phyloP scores from a whole-genome alignment of 2,329 filamentous ascomycete genomes.

The Alternaria tenuissima region DNA sequence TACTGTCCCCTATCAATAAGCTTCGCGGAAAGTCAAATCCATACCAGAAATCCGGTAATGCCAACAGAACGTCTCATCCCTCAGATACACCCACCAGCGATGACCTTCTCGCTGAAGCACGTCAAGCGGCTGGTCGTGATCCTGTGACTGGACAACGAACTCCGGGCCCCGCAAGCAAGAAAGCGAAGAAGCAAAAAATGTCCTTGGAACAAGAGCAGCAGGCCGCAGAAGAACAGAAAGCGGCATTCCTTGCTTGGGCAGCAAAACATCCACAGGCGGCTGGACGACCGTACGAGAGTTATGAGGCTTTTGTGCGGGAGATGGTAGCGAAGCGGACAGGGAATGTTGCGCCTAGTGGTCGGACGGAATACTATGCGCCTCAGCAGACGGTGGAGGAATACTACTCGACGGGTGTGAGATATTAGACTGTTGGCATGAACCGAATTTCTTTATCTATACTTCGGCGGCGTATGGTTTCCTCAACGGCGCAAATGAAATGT shows the following conservation, averaged over 20 bases:
- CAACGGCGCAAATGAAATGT: background rate
- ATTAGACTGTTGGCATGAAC: constrained; percentile 1
- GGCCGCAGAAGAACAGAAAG: constrained; percentile 8
- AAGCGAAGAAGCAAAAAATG: background rate
- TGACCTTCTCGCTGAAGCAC: constrained; percentile 34
- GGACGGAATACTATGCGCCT: constrained; percentile 35
- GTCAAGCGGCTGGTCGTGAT: constrained; percentile 26
- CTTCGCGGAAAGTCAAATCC: constrained; percentile 14
- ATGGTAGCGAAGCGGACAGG: constrained; percentile 24
- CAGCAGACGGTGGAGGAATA: constrained; percentile 29
- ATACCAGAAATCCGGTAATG: constrained; percentile 6
- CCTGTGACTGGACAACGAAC: constrained; percentile 25
- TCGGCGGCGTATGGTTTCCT: background rate
- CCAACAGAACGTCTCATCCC: background rate
- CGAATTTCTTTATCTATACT: background rate
- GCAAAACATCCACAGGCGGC: constrained; percentile 13
- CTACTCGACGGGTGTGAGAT: constrained; percentile 24
- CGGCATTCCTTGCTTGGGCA: constrained; percentile 13
- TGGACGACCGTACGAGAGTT: constrained; percentile 18
- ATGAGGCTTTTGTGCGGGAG: constrained; percentile 23
- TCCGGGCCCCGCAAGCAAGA: background rate
- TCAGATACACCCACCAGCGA: background rate
- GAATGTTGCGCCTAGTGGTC: constrained; percentile 8
- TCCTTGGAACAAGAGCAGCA: background rate
- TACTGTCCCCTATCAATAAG: constrained; percentile 8